Percentiles rank a stretch among this genome's conserved stretches.
Evolutionary conservation across 2,329 filamentous ascomycete species (phyloP).

Genomic region (Scleromitrula shiraiana): DNA sequence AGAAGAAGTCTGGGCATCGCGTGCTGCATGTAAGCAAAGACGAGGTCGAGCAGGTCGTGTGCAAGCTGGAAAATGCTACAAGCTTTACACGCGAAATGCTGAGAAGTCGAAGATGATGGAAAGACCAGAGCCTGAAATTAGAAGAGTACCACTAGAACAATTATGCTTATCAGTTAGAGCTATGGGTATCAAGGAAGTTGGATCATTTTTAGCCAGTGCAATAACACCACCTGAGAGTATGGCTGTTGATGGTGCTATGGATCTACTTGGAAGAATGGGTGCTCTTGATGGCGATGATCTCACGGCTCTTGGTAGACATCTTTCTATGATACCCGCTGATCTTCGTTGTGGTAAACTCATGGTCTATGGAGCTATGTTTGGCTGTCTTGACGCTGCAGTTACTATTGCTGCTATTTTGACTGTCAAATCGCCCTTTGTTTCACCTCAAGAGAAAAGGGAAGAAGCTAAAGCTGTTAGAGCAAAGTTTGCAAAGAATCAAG

Average conservation of each 20-base stretch:
- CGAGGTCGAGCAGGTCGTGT: conserved; percentile 91
- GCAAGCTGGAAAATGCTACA: conserved; percentile 85
- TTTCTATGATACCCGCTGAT: conserved; percentile 93
- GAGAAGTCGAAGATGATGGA: conserved; percentile 76
- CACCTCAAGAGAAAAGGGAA: conserved; percentile 74
- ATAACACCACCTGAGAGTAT: conserved; percentile 80
- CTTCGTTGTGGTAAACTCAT: conserved; percentile 89
- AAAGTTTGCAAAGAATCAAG: conserved; percentile 67
- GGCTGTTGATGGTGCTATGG: conserved; percentile 80
- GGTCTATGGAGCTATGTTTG: conserved; percentile 90
- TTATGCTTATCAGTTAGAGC: conserved; percentile 89
- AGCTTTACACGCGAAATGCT: conserved; percentile 81
- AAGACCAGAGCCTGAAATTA: conserved; percentile 87
- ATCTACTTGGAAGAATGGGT: conserved; percentile 74
- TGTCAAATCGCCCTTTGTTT: conserved; percentile 76
- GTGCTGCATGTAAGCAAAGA: conserved; percentile 88
- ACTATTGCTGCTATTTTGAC: conserved; percentile 91
- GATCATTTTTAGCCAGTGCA: conserved; percentile 72
- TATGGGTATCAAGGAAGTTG: conserved; percentile 83
- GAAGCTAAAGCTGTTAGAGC: conserved; percentile 69
- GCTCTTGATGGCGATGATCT: conserved; percentile 79
- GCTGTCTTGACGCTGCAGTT: conserved; percentile 80
- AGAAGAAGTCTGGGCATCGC: conserved; percentile 90
- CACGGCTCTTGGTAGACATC: conserved; percentile 82
- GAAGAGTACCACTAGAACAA: conserved; percentile 86